Conservation (phyloP, 768 basidiomycete genomes). For the Lactarius deliciosus region DNA sequence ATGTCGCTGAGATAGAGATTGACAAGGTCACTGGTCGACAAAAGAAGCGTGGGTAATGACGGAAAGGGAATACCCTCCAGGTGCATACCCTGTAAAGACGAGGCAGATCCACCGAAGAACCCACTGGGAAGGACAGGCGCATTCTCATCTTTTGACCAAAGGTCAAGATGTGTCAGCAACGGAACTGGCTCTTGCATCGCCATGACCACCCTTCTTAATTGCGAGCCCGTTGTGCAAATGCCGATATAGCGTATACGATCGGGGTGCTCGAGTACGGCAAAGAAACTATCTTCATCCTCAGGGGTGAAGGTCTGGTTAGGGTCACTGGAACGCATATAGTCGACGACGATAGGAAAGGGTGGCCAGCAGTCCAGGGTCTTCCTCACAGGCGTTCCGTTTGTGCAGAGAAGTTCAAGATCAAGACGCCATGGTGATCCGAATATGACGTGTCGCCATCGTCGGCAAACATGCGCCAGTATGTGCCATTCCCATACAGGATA, state of each 20-base stretch:
- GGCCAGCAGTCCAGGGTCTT: conserved; percentile 4
- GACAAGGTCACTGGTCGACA: not conserved
- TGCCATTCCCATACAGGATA: not conserved
- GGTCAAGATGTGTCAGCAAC: not conserved
- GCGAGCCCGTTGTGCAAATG: not conserved
- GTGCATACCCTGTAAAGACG: not conserved
- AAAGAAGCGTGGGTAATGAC: conserved; percentile 2
- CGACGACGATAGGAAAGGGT: not conserved
- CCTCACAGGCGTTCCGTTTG: conserved; percentile 6
- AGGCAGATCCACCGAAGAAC: conserved; percentile 9
- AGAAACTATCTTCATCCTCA: not conserved
- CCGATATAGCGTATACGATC: not conserved
- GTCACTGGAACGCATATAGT: no score
- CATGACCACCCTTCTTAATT: not conserved
- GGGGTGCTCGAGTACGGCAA: not conserved
- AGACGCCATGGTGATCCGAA: conserved; percentile 1
- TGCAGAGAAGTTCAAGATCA: conserved; percentile 6
- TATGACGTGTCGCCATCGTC: conserved; percentile 1
- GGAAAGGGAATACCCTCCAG: not conserved
- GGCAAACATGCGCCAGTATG: not conserved
- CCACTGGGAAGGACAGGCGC: not conserved
- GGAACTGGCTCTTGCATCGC: not conserved
- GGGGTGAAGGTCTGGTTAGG: not conserved
- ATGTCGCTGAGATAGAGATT: not conserved
- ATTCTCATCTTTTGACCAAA: not conserved